These are phyloP conservation scores for Magnaporthiopsis incrustans DNA, from an alignment of 2,329 filamentous ascomycete genomes.

Conservation along the genomic window DNA sequence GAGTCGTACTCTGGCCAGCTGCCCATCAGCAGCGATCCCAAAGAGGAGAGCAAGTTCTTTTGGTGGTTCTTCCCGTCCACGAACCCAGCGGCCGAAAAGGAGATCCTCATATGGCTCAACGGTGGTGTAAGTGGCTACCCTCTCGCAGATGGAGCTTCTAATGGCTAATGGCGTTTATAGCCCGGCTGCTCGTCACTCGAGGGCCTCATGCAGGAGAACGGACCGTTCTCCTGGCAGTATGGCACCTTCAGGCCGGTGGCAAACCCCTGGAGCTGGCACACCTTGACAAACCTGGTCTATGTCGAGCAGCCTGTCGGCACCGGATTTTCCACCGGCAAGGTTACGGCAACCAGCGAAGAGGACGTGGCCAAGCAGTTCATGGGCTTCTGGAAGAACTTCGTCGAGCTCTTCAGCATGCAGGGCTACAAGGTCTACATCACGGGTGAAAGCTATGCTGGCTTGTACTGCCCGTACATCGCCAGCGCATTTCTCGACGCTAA, in stretches of 20 bases:
- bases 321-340: slow-evolving; percentile 57
- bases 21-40: slow-evolving; percentile 39
- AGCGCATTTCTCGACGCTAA: slow-evolving; percentile 60
- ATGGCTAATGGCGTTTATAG: slow-evolving; percentile 15
- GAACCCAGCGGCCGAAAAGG: slow-evolving; percentile 38
- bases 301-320: slow-evolving; percentile 57
- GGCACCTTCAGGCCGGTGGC: slow-evolving; percentile 55
- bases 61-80: slow-evolving; percentile 58
- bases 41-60: slow-evolving; percentile 41
- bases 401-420: slow-evolving; percentile 56
- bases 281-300: slow-evolving; percentile 68
- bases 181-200: slow-evolving; percentile 50
- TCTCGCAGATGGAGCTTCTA: neutral
- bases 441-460: slow-evolving; percentile 58
- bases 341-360: slow-evolving; percentile 54
- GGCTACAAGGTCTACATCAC: slow-evolving; percentile 61
- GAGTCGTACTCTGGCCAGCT: slow-evolving; percentile 56
- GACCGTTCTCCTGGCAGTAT: slow-evolving; percentile 59
- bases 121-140: slow-evolving; percentile 28
- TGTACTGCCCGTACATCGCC: slow-evolving; percentile 60
- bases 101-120: slow-evolving; percentile 52
- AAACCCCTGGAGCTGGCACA: slow-evolving; percentile 63
- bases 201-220: slow-evolving; percentile 66
- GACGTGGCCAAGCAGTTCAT: slow-evolving; percentile 62
- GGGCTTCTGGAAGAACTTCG: slow-evolving; percentile 68